Evolutionary conservation across 2,329 filamentous ascomycete genomes (phyloP).

Genomic region (Dactylellina haptotyla): DNA sequence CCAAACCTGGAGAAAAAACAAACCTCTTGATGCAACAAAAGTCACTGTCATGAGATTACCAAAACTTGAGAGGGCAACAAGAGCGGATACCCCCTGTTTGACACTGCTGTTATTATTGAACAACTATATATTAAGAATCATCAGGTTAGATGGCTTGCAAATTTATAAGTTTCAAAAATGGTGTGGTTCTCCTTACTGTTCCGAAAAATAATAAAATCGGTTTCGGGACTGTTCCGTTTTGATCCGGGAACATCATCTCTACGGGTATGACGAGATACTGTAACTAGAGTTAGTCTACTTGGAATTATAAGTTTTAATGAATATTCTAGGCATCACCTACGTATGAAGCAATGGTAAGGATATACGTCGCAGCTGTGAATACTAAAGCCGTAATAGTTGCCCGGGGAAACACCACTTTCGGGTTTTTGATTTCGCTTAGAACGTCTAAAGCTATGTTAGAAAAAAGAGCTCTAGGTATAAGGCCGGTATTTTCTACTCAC

Average conservation of each 20-base stretch:
- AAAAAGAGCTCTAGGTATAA: constrained; percentile 58
- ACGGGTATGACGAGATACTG: constrained; percentile 27
- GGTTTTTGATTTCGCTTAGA: constrained; percentile 62
- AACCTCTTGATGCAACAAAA: constrained; percentile 65
- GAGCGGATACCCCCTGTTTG: constrained; percentile 63
- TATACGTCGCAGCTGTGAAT: constrained; percentile 60
- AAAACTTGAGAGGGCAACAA: constrained; percentile 68
- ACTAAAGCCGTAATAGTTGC: constrained; percentile 60
- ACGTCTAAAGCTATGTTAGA: constrained; percentile 59
- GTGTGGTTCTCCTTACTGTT: not conserved
- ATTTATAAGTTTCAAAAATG: not conserved
- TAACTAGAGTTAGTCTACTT: not conserved
- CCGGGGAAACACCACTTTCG: constrained; percentile 61
- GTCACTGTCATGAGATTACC: constrained; percentile 70
- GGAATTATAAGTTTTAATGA: no score
- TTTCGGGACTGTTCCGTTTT: constrained; percentile 38
- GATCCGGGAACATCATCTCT: constrained; percentile 54
- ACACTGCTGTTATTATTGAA: constrained; percentile 56
- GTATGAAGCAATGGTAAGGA: constrained; percentile 63
- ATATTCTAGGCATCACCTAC: no score
- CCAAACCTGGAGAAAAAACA: not conserved
- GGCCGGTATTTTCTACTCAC: constrained; percentile 60
- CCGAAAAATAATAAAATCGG: constrained; percentile 18
- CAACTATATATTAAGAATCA: not conserved
- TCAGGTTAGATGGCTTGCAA: not conserved